phyloP scores from a whole-genome alignment of 1,284 basidiomycete species.

The Apiotrichum gracile region DNA sequence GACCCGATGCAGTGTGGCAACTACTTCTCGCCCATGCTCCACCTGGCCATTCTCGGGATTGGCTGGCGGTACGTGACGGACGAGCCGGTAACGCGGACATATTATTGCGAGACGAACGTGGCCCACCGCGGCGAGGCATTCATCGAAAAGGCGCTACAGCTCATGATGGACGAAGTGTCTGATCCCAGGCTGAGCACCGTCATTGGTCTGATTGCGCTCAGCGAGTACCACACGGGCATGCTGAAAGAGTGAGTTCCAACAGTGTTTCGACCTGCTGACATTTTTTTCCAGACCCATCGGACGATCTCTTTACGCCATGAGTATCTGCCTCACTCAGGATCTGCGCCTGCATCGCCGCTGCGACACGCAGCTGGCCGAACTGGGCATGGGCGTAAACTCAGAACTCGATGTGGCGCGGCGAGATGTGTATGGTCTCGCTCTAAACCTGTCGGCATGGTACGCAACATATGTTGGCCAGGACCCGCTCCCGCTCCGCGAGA shows the following conservation, averaged over 20 bases:
- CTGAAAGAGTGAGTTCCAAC: conserved; percentile 13
- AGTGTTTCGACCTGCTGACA: background rate
- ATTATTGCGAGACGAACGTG: conserved; percentile 7
- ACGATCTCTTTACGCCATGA: background rate
- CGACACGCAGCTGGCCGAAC: conserved; percentile 17
- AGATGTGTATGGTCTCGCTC: conserved; percentile 15
- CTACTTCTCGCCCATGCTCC: conserved; percentile 21
- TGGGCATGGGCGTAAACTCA: conserved; percentile 11
- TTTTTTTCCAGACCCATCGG: conserved; percentile 1
- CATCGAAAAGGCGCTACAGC: conserved; percentile 9
- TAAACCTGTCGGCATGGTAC: conserved; percentile 20
- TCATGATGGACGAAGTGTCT: conserved; percentile 14
- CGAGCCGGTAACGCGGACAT: conserved; percentile 7
- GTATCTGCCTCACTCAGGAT: background rate
- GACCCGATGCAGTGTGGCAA: conserved; percentile 11
- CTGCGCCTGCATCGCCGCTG: conserved; percentile 19
- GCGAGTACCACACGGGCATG: conserved; percentile 16
- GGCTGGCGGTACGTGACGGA: conserved; percentile 20
- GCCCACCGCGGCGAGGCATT: conserved; percentile 14
- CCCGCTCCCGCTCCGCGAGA: conserved; percentile 11
- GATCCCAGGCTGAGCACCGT: conserved; percentile 17
- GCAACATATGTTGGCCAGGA: conserved; percentile 19
- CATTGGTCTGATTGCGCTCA: conserved; percentile 10
- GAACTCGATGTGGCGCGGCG: conserved; percentile 19
- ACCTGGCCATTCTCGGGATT: conserved; percentile 16